Evolutionary conservation across 257 asterid species (phyloP).

Genomic region (Solanum megistacrolobum): DNA sequence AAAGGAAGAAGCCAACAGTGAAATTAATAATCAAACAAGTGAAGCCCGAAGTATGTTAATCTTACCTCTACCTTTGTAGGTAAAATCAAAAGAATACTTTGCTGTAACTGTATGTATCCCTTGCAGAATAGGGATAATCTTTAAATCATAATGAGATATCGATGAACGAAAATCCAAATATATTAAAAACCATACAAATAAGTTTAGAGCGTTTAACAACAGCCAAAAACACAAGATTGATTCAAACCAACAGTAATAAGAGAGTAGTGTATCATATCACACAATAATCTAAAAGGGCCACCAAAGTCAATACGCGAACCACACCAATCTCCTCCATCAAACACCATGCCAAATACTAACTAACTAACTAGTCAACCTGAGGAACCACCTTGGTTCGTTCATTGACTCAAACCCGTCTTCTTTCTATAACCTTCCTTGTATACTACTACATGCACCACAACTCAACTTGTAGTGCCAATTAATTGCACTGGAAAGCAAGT

Average conservation of each 20-base stretch:
- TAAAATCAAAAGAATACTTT: too few relatives aligned
- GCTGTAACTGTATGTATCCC: too few relatives aligned
- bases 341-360: neutral
- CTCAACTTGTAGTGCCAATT: neutral
- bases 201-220: neutral
- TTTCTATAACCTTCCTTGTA: neutral
- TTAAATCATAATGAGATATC: too few relatives aligned
- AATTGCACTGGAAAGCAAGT: slow-evolving; percentile 32
- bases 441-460: neutral
- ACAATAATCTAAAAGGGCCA: neutral
- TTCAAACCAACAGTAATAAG: neutral
- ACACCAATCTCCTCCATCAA: slow-evolving; percentile 7
- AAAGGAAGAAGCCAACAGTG: too few relatives aligned
- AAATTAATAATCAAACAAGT: too few relatives aligned
- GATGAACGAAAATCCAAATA: neutral
- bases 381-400: slow-evolving; percentile 60
- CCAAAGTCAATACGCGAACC: slow-evolving; percentile 96
- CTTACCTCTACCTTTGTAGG: too few relatives aligned
- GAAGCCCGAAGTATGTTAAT: too few relatives aligned
- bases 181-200: neutral
- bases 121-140: neutral
- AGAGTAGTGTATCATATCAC: neutral
- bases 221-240: neutral
- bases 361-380: neutral
- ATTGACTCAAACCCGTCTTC: slow-evolving; percentile 45